These are phyloP conservation scores for Solanum chmielewskii DNA, from an alignment of 257 asterid genomes.

Conservation along the genomic window DNA sequence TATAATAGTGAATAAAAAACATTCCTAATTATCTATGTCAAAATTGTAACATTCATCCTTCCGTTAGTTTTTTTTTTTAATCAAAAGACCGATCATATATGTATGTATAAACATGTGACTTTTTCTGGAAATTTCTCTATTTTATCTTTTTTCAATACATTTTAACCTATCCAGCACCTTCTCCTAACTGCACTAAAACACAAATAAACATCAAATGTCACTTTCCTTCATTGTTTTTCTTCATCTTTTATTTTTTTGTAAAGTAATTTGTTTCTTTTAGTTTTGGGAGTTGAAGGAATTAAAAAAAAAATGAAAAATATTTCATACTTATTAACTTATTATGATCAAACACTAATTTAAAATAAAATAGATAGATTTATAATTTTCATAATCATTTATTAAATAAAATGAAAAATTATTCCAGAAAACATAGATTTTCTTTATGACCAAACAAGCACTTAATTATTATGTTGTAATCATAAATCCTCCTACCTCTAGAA, in stretches of 20 bases:
- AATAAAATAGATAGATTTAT: too few species aligned
- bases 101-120: neutral
- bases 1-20: too few species aligned
- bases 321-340: too few species aligned
- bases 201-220: neutral
- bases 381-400: too few species aligned
- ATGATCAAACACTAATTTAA: neutral
- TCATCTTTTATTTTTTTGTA: too few species aligned
- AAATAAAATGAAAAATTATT: too few species aligned
- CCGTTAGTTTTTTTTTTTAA: too few species aligned
- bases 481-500: too few species aligned
- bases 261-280: neutral
- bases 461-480: too few species aligned
- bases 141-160: neutral
- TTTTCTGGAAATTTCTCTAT: neutral
- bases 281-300: neutral
- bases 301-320: neutral
- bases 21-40: too few species aligned
- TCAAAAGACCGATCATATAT: too few species aligned
- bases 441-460: neutral
- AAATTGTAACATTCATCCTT: too few species aligned
- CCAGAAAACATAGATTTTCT: neutral
- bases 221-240: neutral
- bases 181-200: neutral
- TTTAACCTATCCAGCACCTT: neutral